phyloP scores from a whole-genome alignment of 2,329 filamentous ascomycete genomes.

The Trichoderma guizhouense region DNA sequence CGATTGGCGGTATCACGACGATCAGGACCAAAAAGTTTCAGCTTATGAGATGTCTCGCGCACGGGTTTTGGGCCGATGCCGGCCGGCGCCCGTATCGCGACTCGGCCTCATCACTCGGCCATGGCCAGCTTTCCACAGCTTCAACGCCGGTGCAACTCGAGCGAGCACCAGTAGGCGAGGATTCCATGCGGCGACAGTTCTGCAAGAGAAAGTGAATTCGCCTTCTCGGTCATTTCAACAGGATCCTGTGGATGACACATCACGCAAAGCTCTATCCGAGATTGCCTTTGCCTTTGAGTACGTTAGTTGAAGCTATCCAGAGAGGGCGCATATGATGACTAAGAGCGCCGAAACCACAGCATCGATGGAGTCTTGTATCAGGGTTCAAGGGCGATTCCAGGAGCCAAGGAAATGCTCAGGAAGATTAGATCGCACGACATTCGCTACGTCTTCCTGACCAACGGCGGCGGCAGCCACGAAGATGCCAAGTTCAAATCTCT shows the following conservation, averaged over 20 bases:
- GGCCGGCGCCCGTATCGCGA: background rate
- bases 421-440: constrained; percentile 72
- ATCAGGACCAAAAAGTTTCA: background rate
- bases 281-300: constrained; percentile 40
- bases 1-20: background rate
- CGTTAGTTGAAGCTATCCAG: constrained; percentile 18
- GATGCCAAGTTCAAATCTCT: constrained; percentile 35
- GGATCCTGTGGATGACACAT: constrained; percentile 16
- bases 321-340: background rate
- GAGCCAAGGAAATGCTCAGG: constrained; percentile 69
- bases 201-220: background rate
- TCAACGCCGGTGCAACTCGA: background rate
- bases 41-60: background rate
- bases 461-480: constrained; percentile 87
- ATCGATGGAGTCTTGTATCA: constrained; percentile 96
- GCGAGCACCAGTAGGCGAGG: background rate
- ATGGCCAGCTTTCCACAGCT: background rate
- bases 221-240: background rate
- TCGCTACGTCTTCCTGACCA: constrained; percentile 92
- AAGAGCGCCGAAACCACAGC: constrained; percentile 28
- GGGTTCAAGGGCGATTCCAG: constrained; percentile 72
- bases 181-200: background rate
- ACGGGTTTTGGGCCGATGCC: constrained; percentile 13
- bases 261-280: constrained; percentile 30
- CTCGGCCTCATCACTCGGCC: background rate